Conservation (phyloP, 768 basidiomycete species). For the Xanthoconium stramineum region DNA sequence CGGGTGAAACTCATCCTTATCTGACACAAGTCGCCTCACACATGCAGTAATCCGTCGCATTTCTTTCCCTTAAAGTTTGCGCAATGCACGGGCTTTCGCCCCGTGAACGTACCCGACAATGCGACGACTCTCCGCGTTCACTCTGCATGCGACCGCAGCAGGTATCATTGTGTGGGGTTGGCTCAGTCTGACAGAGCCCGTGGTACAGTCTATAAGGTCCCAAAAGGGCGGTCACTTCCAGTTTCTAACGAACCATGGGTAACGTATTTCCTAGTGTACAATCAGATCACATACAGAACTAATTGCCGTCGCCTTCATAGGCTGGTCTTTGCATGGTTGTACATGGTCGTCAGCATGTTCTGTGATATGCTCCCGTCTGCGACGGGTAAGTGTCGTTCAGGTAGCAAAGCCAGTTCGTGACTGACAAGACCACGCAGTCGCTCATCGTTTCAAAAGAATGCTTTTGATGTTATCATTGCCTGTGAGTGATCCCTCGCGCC, state of each 20-base stretch:
- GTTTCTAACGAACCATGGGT: conserved; percentile 79
- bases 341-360: conserved; percentile 38
- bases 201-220: conserved; percentile 28
- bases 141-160: conserved; percentile 33
- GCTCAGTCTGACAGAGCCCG: conserved; percentile 7
- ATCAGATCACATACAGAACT: background rate
- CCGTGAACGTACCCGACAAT: background rate
- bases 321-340: conserved; percentile 37
- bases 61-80: background rate
- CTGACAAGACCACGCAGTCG: background rate
- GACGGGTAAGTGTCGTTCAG: conserved; percentile 26
- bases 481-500: conserved; percentile 32
- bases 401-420: background rate
- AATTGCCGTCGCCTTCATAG: conserved; percentile 2
- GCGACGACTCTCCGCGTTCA: conserved; percentile 14
- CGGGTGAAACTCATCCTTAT: background rate
- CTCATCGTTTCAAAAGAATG: conserved; percentile 49
- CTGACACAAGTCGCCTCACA: background rate
- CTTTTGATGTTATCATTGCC: conserved; percentile 66
- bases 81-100: background rate
- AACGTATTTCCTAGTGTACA: background rate
- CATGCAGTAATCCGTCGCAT: background rate
- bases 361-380: conserved; percentile 41
- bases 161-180: conserved; percentile 38
- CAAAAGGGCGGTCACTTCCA: conserved; percentile 67